Percentiles rank a stretch among this genome's conserved stretches.
phyloP scores from a whole-genome alignment of 495 filamentous ascomycete species.

The Xylaria telfairii region DNA sequence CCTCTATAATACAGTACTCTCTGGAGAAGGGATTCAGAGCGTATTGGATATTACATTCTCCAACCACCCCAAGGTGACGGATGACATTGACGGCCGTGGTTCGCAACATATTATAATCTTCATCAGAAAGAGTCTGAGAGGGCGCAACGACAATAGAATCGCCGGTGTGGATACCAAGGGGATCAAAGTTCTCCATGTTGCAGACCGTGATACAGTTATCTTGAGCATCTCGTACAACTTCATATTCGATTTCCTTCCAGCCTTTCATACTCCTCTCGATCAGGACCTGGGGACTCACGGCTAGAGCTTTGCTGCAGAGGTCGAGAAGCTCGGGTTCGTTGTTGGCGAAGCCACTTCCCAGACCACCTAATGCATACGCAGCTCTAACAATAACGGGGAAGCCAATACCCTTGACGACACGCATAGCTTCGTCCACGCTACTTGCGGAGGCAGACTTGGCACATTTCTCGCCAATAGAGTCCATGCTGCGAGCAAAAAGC shows the following conservation, averaged over 20 bases:
- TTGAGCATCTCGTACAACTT: slow-evolving; percentile 92
- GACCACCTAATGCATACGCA: slow-evolving; percentile 92
- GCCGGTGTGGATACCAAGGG: slow-evolving; percentile 96
- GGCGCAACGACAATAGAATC: slow-evolving; percentile 98
- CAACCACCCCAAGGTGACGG: slow-evolving; percentile 93
- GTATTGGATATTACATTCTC: slow-evolving; percentile 99
- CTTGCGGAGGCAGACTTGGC: slow-evolving; percentile 94
- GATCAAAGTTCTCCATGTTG: slow-evolving; percentile 99
- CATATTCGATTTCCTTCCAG: slow-evolving; percentile 99
- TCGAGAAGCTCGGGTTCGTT: slow-evolving; percentile 85
- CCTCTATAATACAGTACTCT: slow-evolving; percentile 99
- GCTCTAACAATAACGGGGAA: slow-evolving; percentile 98
- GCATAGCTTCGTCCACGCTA: slow-evolving; percentile 82
- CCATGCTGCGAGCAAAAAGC: slow-evolving; percentile 96
- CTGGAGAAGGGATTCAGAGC: slow-evolving; percentile 94
- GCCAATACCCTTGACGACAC: slow-evolving; percentile 83
- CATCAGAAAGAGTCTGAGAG: slow-evolving; percentile 94
- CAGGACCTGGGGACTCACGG: slow-evolving; percentile 92
- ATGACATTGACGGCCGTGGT: slow-evolving; percentile 99
- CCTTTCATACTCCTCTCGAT: slow-evolving; percentile 99
- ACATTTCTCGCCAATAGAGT: slow-evolving; percentile 96
- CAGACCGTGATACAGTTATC: slow-evolving; percentile 99
- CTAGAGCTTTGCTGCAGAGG: slow-evolving; percentile 93
- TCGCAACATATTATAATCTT: slow-evolving; percentile 99
- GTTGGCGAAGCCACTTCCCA: slow-evolving; percentile 95